Evolutionary conservation across 2,329 filamentous ascomycete genomes (phyloP), one percentile per base, ranked within the genome.

Genomic region (Westerdykella ornata): DNA sequence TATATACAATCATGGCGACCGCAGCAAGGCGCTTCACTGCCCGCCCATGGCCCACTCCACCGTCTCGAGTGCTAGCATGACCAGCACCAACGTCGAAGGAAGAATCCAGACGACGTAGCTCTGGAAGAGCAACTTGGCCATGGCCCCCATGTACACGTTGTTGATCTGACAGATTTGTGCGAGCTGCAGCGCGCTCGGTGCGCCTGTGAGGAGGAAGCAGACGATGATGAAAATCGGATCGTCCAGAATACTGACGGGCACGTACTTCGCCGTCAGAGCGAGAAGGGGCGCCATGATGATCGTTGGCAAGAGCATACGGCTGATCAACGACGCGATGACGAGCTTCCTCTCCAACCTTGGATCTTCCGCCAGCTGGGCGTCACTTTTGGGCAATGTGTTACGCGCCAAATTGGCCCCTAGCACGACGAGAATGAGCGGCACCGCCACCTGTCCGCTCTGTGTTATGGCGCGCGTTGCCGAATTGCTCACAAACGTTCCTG

Each of bases 141-240:
- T 97, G 37, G 92, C 88, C 14, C 84, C 81, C 73, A 97, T 90
- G 66, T 88, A 98, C 8, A 98, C 92, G 48, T 84, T 84, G 68
- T 98, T 98, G 70, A 97, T 85, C 74, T 97, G 92, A 70, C 92
- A 98, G 46, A 98, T 98, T 70, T 98, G 92, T 5, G 92, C 90
- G 59, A 98, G 72, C 69, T 98, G 92, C 49, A 98, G 74, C 18
- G 92, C 92, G 48, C 85, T 94, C 5, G 92, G 92, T 3, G 92
- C 92, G 28, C 92, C 92, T 0, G 88, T 90, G 52, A 98, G 84
- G 50, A 98, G 74, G 76, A 97, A 98, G 69, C 89, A 96, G 28
- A 98, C 92, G 53, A 98, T 87, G 53, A 98, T 82, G 66, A 98
- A 98, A 57, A 98, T 98, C 8, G 92, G 92, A 61, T 98, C 92